A percentile compares a stretch with the other conserved stretches of the same genome.
Evolutionary conservation across 2,329 filamentous ascomycete species (phyloP).

Genomic region (Beauveria bassiana): DNA sequence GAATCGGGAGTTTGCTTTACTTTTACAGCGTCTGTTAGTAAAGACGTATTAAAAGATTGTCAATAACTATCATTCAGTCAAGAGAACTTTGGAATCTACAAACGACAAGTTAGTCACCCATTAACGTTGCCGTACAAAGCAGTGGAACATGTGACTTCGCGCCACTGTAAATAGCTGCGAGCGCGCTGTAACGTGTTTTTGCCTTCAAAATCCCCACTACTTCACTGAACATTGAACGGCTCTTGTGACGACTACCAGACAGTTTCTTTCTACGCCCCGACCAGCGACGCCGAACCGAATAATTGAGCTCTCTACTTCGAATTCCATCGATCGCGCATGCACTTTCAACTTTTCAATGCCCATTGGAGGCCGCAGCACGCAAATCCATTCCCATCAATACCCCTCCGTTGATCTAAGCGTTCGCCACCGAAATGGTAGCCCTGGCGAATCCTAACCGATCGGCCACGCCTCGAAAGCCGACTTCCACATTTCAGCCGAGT

Average conservation of each 20-base stretch:
- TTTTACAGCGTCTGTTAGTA: no score
- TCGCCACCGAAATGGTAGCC: slow-evolving; percentile 23
- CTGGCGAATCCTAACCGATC: slow-evolving; percentile 26
- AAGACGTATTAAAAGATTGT: no score
- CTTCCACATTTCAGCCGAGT: slow-evolving; percentile 16
- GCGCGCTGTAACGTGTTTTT: slow-evolving; percentile 18
- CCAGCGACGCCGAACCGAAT: not conserved
- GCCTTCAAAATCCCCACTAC: slow-evolving; percentile 12
- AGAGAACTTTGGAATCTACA: no score
- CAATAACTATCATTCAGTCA: no score
- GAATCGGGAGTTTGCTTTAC: no score
- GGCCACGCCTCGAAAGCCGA: slow-evolving; percentile 25
- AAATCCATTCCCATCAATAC: not conserved
- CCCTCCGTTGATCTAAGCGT: not conserved
- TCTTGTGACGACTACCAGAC: not conserved
- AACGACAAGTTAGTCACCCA: no score
- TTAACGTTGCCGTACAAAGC: not conserved
- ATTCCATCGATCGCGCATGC: not conserved
- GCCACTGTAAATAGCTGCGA: slow-evolving; percentile 16
- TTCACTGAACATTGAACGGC: not conserved
- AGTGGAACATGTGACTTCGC: slow-evolving; percentile 24
- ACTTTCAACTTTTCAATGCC: not conserved
- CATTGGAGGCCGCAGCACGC: not conserved
- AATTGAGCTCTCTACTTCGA: no score
- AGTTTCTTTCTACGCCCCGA: not conserved